A percentile compares a stretch with the other conserved stretches of the same genome.
Evolutionary conservation across 2,329 filamentous ascomycete species (phyloP).

Genomic region (Zasmidium citrigriseum): DNA sequence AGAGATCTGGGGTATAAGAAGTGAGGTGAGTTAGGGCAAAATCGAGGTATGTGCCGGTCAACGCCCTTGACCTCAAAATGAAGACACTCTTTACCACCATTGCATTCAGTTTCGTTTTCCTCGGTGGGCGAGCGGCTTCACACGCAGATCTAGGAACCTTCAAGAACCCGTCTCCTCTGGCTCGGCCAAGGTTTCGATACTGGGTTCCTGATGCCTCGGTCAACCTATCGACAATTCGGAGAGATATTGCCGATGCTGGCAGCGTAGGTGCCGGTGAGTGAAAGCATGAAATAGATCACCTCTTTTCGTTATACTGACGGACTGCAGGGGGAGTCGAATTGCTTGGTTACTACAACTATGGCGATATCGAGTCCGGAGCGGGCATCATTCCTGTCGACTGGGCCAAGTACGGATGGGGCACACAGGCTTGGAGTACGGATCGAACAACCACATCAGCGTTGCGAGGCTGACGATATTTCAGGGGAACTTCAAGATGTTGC

Average conservation of each 20-base stretch:
- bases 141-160: conserved; percentile 3
- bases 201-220: conserved; percentile 43
- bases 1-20: too few relatives aligned
- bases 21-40: too few relatives aligned
- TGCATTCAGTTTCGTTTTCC: not conserved
- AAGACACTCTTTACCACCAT: not conserved
- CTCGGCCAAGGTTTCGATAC: conserved; percentile 30
- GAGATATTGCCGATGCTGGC: conserved; percentile 34
- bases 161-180: conserved; percentile 1
- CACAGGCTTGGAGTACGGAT: conserved; percentile 32
- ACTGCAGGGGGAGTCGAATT: conserved; percentile 41
- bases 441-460: conserved; percentile 19
- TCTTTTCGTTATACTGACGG: too few relatives aligned
- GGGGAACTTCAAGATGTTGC: conserved; percentile 32
- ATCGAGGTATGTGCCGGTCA: not conserved
- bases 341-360: conserved; percentile 43
- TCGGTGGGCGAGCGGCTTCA: not conserved
- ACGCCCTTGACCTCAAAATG: too few relatives aligned
- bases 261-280: conserved; percentile 30
- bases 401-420: conserved; percentile 44
- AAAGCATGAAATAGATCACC: too few relatives aligned
- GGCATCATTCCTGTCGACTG: conserved; percentile 35
- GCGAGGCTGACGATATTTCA: not conserved
- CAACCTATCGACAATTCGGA: conserved; percentile 24
- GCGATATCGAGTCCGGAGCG: conserved; percentile 18